phyloP scores from a whole-genome alignment of 2,329 filamentous ascomycete species.

The Cladosporium halotolerans region DNA sequence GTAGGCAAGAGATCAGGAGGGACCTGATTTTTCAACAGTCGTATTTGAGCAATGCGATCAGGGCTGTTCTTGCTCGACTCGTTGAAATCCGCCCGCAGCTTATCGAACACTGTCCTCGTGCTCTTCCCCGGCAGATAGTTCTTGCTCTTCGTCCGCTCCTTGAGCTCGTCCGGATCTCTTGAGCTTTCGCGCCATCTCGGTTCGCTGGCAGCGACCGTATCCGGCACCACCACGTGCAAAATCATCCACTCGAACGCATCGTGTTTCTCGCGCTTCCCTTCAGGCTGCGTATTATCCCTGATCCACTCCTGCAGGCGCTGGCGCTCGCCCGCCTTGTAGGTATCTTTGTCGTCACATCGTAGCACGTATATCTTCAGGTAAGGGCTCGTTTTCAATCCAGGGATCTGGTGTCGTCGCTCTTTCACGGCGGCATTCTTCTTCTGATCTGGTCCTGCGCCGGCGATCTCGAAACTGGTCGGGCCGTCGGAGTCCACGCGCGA shows the following conservation, averaged over 20 bases:
- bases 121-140: conserved; percentile 73
- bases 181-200: conserved; percentile 54
- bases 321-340: conserved; percentile 75
- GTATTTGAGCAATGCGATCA: conserved; percentile 79
- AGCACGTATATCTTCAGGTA: conserved; percentile 88
- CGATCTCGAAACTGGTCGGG: conserved; percentile 41
- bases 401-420: conserved; percentile 83
- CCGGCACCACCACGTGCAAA: conserved; percentile 83
- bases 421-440: conserved; percentile 30
- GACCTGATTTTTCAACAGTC: conserved; percentile 52
- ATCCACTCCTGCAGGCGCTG: conserved; percentile 86
- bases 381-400: conserved; percentile 82
- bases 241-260: conserved; percentile 96
- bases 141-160: conserved; percentile 59
- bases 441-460: conserved; percentile 24
- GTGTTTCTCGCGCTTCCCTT: conserved; percentile 78
- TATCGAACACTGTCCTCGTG: conserved; percentile 79
- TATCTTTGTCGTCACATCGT: conserved; percentile 91
- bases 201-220: conserved; percentile 73
- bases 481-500: conserved; percentile 17
- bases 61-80: conserved; percentile 60
- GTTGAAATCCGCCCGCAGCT: conserved; percentile 86
- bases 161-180: conserved; percentile 46
- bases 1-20: conserved; percentile 42
- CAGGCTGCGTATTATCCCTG: conserved; percentile 62